Evolutionary conservation across 192 early-diverging fungal species (phyloP), one percentile per base, ranked within the genome.

Genomic region (Tieghemiomyces parasiticus): DNA sequence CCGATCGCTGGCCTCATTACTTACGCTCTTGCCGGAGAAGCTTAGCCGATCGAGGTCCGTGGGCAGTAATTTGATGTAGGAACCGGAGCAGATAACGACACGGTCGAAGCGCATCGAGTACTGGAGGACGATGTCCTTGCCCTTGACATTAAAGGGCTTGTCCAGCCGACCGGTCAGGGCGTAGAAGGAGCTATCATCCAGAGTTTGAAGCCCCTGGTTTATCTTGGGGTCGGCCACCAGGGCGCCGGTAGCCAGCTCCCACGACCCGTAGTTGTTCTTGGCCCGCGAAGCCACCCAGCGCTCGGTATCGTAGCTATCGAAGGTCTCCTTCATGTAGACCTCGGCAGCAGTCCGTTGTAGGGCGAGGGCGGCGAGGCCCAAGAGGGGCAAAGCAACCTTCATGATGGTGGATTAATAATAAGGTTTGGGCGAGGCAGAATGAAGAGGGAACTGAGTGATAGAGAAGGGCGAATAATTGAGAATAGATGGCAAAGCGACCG

Each of bases 101-200:
- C 87, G 82, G 73, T 96, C 93, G 66, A 89, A 88, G 79, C 92
- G 94, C 60, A 89, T 87, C 35, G 87, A 81, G 67, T 86, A 95
- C 75, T 97, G 93, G 28, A 93, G 65, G 24, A 97, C 78, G 61
- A 88, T 74, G 66, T 83, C 76, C 67, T 91, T 91, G 67, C 81
- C 84, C 66, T 83, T 82, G 76, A 86, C 90, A 72, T 87, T 81
- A 66, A 88, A 85, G 58, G 73, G 65, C 52, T 83, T 71, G 58
- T 82, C 74, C 61, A 92, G 72, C 60, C 83, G 78, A 30, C 87
- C 78, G 9, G 91, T 79, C 58, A 87, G 79, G 38, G 86, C 84
- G 74, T 94, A 96, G 78, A 89, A 93, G 33, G 79, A 75, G 46
- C 83, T 82, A 48, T 94, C 89, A 60, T 92, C 72, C 50, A 75